These are phyloP conservation scores for Periconia sp. DNA, from an alignment of 2,329 filamentous ascomycete species.

Conservation along the genomic window DNA sequence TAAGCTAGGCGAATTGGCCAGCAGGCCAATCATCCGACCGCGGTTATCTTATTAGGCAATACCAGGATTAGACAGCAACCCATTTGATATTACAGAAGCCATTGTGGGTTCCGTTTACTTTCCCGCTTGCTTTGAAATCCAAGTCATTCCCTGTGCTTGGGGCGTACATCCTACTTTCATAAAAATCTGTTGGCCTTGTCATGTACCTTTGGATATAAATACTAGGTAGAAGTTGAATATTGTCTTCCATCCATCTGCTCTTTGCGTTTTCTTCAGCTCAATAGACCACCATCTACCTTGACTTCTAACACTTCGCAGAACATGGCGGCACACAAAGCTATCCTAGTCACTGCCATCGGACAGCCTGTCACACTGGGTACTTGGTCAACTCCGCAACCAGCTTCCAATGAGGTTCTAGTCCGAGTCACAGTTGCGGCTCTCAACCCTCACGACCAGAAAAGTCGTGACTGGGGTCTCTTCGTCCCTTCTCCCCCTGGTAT, in stretches of 20 bases:
- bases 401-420: constrained; percentile 41
- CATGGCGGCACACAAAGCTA: constrained; percentile 3
- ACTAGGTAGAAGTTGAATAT: too few relatives aligned
- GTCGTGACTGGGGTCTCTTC: constrained; percentile 46
- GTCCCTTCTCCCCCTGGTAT: constrained; percentile 45
- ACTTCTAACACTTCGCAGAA: background rate
- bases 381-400: constrained; percentile 16
- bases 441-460: constrained; percentile 50
- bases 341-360: background rate
- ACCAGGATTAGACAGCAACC: too few relatives aligned
- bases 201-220: too few relatives aligned
- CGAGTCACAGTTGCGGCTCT: constrained; percentile 44
- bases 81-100: too few relatives aligned
- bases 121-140: too few relatives aligned
- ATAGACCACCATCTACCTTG: constrained; percentile 1
- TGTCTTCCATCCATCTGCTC: background rate
- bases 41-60: too few relatives aligned
- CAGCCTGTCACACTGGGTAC: background rate
- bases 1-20: too few relatives aligned
- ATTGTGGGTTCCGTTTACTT: too few relatives aligned
- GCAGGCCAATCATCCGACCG: too few relatives aligned
- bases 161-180: too few relatives aligned
- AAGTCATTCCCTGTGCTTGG: too few relatives aligned
- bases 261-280: background rate
- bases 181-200: too few relatives aligned